Percentiles rank a stretch among this genome's conserved stretches.
phyloP scores from a whole-genome alignment of 257 asterid species.

The Solanum pinnatisectum region DNA sequence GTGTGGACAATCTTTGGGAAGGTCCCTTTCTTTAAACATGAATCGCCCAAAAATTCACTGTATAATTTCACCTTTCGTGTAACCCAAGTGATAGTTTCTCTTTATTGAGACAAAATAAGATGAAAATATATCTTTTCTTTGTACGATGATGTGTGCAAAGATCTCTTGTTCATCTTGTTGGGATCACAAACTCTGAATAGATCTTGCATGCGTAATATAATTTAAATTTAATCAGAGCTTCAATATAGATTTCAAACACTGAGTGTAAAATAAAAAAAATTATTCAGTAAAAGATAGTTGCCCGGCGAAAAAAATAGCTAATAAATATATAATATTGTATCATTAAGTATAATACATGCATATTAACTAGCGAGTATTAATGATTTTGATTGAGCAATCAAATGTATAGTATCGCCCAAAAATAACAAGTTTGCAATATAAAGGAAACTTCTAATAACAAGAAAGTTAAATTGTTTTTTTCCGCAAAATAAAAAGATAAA shows the following conservation, averaged over 20 bases:
- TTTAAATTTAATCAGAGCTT: no score
- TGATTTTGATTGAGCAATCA: background rate
- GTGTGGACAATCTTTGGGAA: background rate
- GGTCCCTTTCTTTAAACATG: background rate
- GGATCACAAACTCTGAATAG: no score
- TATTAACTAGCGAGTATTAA: background rate
- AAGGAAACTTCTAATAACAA: background rate
- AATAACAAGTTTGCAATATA: background rate
- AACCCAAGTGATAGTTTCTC: slow-evolving; percentile 10
- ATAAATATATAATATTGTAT: background rate
- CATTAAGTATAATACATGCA: no score
- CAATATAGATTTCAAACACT: no score
- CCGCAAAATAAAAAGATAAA: background rate
- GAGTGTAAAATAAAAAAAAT: background rate
- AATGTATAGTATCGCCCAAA: background rate
- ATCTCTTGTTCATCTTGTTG: background rate
- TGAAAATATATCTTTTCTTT: background rate
- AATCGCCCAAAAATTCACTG: background rate
- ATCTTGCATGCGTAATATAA: no score
- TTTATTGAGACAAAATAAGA: background rate
- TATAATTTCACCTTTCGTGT: slow-evolving; percentile 9
- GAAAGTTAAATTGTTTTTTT: background rate
- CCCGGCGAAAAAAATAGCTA: background rate
- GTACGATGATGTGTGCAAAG: background rate
- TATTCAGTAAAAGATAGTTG: background rate